These are phyloP conservation scores for Comarum palustre DNA, from an alignment of 306 rosid species.

Conservation along the genomic window DNA sequence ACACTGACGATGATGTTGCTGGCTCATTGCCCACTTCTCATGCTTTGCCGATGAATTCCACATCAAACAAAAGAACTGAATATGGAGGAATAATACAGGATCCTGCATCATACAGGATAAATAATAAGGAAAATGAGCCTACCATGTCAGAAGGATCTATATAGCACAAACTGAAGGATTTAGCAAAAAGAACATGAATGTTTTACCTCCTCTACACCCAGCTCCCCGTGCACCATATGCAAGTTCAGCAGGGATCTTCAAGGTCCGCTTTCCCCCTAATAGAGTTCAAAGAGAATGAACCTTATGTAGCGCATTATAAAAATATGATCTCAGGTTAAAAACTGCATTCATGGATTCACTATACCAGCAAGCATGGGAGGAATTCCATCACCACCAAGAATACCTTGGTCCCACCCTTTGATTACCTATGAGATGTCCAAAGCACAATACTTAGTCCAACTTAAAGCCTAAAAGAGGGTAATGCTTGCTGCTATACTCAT, in stretches of 20 bases:
- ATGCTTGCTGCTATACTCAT: not conserved
- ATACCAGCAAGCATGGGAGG: conserved; percentile 96
- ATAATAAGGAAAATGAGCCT: not conserved
- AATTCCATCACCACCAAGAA: conserved; percentile 82
- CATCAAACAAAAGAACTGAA: conserved; percentile 75
- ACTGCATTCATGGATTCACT: not conserved
- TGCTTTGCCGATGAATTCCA: conserved; percentile 81
- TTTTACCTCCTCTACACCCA: conserved; percentile 90
- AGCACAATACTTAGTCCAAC: not conserved
- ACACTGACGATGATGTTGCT: not conserved
- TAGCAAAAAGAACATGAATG: no score
- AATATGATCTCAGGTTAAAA: not conserved
- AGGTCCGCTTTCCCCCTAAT: conserved; percentile 74
- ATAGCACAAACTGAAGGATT: no score
- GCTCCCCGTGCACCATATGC: conserved; percentile 92
- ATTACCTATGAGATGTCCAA: conserved; percentile 54
- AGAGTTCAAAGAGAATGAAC: not conserved
- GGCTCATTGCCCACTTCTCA: conserved; percentile 33
- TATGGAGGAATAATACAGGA: conserved; percentile 91
- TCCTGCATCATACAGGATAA: conserved; percentile 44
- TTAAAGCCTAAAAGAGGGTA: not conserved
- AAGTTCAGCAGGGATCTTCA: conserved; percentile 90
- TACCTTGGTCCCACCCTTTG: conserved; percentile 97
- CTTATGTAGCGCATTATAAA: not conserved
- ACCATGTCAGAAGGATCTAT: no score